A percentile compares a stretch with the other conserved stretches of the same genome.
Conservation (phyloP, 768 basidiomycete genomes). For the Gloeopeniophorella convolvens region DNA sequence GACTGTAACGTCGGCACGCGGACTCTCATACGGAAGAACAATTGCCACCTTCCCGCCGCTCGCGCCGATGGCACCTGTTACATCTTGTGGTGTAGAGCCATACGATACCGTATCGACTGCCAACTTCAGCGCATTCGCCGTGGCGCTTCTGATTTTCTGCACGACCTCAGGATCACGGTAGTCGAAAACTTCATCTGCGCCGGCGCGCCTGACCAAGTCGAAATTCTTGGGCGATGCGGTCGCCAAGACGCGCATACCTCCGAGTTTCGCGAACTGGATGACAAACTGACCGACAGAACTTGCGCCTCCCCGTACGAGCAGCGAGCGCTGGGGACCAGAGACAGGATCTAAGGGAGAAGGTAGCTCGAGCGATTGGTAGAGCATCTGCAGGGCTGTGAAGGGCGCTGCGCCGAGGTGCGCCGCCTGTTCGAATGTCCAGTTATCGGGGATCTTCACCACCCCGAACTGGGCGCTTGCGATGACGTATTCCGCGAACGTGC, state of each 20-base stretch:
- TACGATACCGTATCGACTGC: slow-evolving; percentile 22
- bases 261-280: slow-evolving; percentile 28
- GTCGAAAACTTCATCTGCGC: slow-evolving; percentile 33
- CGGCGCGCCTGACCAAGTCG: slow-evolving; percentile 28
- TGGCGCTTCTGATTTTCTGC: slow-evolving; percentile 23
- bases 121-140: slow-evolving; percentile 17
- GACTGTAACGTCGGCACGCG: background rate
- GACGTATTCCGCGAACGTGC: slow-evolving; percentile 5
- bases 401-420: slow-evolving; percentile 16
- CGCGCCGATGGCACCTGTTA: slow-evolving; percentile 10
- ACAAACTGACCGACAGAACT: slow-evolving; percentile 32
- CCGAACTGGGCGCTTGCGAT: no score
- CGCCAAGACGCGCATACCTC: slow-evolving; percentile 29
- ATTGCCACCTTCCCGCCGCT: slow-evolving; percentile 16
- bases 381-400: slow-evolving; percentile 16
- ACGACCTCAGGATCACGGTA: slow-evolving; percentile 25
- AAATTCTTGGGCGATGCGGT: slow-evolving; percentile 33
- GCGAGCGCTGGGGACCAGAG: background rate
- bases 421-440: slow-evolving; percentile 17
- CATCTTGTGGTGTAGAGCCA: slow-evolving; percentile 5
- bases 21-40: slow-evolving; percentile 6
- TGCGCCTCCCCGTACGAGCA: slow-evolving; percentile 21
- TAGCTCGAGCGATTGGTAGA: slow-evolving; percentile 13
- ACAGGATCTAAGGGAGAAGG: slow-evolving; percentile 8
- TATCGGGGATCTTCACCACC: slow-evolving; percentile 15